Evolutionary conservation across 1,139 yeast species (phyloP).

Genomic region (Schizosaccharomyces versatilis): DNA sequence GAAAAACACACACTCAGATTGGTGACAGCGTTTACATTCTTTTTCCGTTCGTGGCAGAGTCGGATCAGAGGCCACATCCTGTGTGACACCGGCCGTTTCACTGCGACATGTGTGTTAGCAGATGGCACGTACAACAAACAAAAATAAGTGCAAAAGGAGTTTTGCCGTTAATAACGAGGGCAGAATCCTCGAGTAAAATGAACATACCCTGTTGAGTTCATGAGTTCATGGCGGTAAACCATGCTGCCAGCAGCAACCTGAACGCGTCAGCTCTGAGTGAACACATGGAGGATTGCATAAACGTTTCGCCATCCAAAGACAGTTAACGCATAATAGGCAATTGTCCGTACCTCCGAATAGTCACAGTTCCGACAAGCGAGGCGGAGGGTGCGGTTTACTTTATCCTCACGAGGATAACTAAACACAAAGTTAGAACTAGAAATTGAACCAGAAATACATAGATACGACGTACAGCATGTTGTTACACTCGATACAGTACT

Average conservation of each 20-base stretch:
- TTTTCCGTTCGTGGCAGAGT: conserved; percentile 41
- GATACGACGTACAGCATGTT: conserved; percentile 47
- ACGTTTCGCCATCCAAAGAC: not conserved
- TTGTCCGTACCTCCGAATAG: conserved; percentile 38
- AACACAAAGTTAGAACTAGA: not conserved
- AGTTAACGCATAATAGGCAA: not conserved
- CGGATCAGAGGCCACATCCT: conserved; percentile 89
- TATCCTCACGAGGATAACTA: conserved; percentile 78
- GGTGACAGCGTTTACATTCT: conserved; percentile 76
- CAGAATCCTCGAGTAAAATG: not conserved
- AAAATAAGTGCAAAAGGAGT: not conserved
- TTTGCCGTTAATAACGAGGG: not conserved
- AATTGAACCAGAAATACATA: not conserved
- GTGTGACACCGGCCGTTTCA: conserved; percentile 94
- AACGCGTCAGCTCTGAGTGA: not conserved
- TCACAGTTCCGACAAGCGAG: conserved; percentile 91
- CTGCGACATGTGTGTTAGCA: conserved; percentile 1
- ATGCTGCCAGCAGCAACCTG: conserved; percentile 58
- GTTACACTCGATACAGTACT: conserved; percentile 27
- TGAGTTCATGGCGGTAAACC: conserved; percentile 82
- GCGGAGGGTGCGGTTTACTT: conserved; percentile 39
- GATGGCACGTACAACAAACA: too few species aligned
- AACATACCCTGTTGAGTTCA: conserved; percentile 40
- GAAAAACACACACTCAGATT: conserved; percentile 81
- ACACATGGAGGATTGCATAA: not conserved